These are phyloP conservation scores for Persicaria maculosa DNA, from an alignment of 148 eudicot genomes.

Conservation along the genomic window DNA sequence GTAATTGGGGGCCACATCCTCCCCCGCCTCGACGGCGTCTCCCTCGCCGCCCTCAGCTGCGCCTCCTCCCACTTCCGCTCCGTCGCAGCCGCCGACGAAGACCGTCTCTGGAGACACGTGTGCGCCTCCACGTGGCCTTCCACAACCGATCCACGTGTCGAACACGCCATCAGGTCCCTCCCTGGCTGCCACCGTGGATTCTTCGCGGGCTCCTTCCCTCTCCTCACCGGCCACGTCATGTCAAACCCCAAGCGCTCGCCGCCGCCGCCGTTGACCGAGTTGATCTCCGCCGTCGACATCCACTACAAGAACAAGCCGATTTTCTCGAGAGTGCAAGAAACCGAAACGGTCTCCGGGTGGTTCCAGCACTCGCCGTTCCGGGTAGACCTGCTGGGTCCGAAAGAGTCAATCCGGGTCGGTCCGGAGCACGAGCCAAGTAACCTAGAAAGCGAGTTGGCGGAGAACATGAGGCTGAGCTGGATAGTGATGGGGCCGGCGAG, in stretches of 20 bases:
- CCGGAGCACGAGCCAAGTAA: background rate
- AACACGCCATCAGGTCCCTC: constrained; percentile 21
- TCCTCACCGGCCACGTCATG: constrained; percentile 10
- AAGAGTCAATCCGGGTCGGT: constrained; percentile 22
- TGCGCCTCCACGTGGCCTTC: constrained; percentile 52
- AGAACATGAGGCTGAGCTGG: constrained; percentile 52
- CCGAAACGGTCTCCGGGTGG: constrained; percentile 29
- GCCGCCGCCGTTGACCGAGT: background rate
- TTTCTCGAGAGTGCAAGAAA: constrained; percentile 32
- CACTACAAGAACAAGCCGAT: constrained; percentile 28
- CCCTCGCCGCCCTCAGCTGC: constrained; percentile 34
- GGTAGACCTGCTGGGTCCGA: constrained; percentile 41
- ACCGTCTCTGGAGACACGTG: constrained; percentile 36
- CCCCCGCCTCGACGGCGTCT: constrained; percentile 37
- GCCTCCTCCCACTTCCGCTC: constrained; percentile 27
- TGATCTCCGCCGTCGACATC: constrained; percentile 57
- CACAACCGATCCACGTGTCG: constrained; percentile 20
- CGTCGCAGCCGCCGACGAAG: constrained; percentile 24
- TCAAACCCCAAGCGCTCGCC: constrained; percentile 8
- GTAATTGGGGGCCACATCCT: constrained; percentile 32
- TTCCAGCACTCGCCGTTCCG: constrained; percentile 36
- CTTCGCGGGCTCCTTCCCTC: constrained; percentile 36
- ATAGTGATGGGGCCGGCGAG: constrained; percentile 46
- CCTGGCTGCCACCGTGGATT: constrained; percentile 38
- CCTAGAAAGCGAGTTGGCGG: constrained; percentile 14